Base-by-base conservation (phyloP, 495 filamentous ascomycete species). In the Talaromyces borbonicus region DNA sequence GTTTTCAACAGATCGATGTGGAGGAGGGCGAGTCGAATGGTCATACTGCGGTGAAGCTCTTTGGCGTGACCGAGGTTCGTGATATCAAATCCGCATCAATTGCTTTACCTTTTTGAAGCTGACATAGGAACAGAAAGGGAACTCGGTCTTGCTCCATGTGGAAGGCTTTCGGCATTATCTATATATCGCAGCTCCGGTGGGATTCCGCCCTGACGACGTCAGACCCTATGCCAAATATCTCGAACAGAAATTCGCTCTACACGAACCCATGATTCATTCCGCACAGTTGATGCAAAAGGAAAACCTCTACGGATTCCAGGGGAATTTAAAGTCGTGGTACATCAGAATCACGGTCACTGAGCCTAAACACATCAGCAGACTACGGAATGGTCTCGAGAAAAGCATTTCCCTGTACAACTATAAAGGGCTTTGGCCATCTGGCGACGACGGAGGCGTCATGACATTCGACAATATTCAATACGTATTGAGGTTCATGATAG, bases 381-480 rank as follows among this genome's bases (percentile, higher is more conserved):
- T 97, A 19, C 83, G 92, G 33, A 68, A 66, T 3, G 61, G 70
- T 8, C 80, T 99, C 19, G 85, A 95, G 65, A 67, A 59, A 8
- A 80, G 81, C n/a, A 65, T 77, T 33, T 56, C 55, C 25, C 54
- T 46, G 15, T 80, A 81, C 46, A 97, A 96, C 56, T 97, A 83
- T 70, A 95, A 89, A 52, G 78, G 84, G 12, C 72, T 95, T 61
- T 99, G 93, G 93, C 82, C 79, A 47, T 72, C 62, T 26, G 66
- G 66, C 1, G 85, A 89, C 5, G 74, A 71, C 12, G 75, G 73
- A 5, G 66, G 67, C 9, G 77, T 95, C 49, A 74, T 85, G 59
- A 96, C 92, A 0, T 99, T 87, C 52, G 92, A 99, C 64, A 93
- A 75, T 48, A 88, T 99, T 52, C 87, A 92, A 69, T 99, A 96